Evolutionary conservation across 352 stramenopile species (phyloP), one percentile per base, ranked within the genome.

Genomic region (Pythium graminicola): DNA sequence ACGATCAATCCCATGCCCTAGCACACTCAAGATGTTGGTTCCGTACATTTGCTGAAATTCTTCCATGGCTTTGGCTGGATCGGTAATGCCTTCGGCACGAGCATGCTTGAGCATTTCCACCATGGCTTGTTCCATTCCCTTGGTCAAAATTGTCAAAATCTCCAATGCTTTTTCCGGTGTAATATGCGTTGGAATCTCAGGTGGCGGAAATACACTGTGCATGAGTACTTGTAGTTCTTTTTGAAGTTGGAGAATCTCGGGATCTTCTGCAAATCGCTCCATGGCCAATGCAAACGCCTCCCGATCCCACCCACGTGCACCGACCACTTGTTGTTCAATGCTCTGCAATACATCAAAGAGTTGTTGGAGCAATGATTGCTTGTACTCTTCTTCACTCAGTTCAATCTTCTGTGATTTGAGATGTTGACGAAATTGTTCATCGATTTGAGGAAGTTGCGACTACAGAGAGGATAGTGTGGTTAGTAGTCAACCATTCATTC

Each of bases 41-140:
- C n/a, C 62, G 54, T 62, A 90, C 60, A 90, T 53, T 58, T 73
- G 57, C 68, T 86, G 76, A 60, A 87, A 90, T 47, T 88, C 80
- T 32, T 87, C 69, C 76, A 90, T 85, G 17, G 79, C 80, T 43
- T 82, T 75, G 38, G 51, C 46, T 2, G 64, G 67, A 54, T 93
- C 76, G 38, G 70, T 85, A 44, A 93, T 89, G 16, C 82, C 82
- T 26, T 90, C 78, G 29, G 63, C 56, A 35, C 71, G 67, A 17
- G 82, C 82, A 41, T 93, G 76, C 5, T 57, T 50, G 49, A 93
- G 70, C 72, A 85, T 88, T 36, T 89, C 80, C 22, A 57, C 53
- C 76, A 91, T 86, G n/a, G 82, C 82, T 43, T 70, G 70, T 59
- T 88, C 79, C 77, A 91, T 90, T 28, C 68, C 75, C 47, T 74